phyloP scores from a whole-genome alignment of 2,329 filamentous ascomycete species.

The Septoria petroselini region DNA sequence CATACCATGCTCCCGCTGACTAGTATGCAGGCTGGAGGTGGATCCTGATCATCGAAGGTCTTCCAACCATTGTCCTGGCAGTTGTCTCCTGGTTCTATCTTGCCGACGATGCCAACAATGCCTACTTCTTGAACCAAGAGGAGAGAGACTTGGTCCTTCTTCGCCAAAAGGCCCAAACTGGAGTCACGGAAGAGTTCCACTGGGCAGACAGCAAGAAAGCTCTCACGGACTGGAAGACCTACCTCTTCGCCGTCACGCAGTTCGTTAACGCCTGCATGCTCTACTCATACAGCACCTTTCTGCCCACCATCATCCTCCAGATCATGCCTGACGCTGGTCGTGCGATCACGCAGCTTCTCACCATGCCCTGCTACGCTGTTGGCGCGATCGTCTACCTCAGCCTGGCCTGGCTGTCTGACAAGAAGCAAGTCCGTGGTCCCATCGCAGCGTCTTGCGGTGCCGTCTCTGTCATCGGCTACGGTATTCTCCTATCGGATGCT shows the following conservation, averaged over 20 bases:
- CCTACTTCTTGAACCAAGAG: slow-evolving; percentile 57
- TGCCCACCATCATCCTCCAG: slow-evolving; percentile 73
- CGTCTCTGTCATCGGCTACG: slow-evolving; percentile 37
- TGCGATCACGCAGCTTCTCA: slow-evolving; percentile 69
- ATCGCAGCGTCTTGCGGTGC: slow-evolving; percentile 62
- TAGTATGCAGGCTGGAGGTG: slow-evolving; percentile 64
- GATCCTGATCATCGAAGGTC: slow-evolving; percentile 54
- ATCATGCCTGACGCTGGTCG: slow-evolving; percentile 60
- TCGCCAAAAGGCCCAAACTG: slow-evolving; percentile 51
- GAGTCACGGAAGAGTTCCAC: slow-evolving; percentile 51
- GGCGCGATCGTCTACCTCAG: slow-evolving; percentile 68
- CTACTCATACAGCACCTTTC: slow-evolving; percentile 73
- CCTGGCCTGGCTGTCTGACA: slow-evolving; percentile 65
- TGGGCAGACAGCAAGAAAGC: slow-evolving; percentile 64
- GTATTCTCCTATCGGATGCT: slow-evolving; percentile 60
- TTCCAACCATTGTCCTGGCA: slow-evolving; percentile 39
- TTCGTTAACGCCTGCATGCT: slow-evolving; percentile 75
- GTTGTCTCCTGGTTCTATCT: slow-evolving; percentile 45
- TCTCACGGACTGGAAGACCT: slow-evolving; percentile 73
- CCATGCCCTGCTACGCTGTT: slow-evolving; percentile 72
- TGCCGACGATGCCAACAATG: slow-evolving; percentile 64
- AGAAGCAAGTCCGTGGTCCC: slow-evolving; percentile 61
- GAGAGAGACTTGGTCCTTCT: slow-evolving; percentile 59
- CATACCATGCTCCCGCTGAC: neutral
- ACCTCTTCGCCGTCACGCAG: slow-evolving; percentile 65